Conservation (phyloP, 2,329 filamentous ascomycete genomes). For the Albophoma yamanashiensis region DNA sequence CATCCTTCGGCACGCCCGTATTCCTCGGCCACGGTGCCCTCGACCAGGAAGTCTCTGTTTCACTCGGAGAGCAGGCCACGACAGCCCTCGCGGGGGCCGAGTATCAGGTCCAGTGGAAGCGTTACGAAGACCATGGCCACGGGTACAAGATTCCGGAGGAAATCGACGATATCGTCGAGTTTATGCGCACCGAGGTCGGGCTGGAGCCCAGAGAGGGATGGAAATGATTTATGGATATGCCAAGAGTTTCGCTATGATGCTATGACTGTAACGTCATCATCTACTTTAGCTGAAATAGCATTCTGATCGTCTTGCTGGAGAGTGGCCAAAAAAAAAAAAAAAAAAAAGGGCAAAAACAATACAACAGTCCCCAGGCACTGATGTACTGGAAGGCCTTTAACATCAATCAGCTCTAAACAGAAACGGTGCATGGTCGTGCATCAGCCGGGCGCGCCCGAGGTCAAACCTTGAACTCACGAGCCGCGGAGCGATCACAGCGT, state of each 20-base stretch:
- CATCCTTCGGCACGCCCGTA: slow-evolving; percentile 20
- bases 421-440: too few relatives aligned
- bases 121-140: slow-evolving; percentile 30
- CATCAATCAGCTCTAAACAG: too few relatives aligned
- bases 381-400: too few relatives aligned
- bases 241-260: neutral
- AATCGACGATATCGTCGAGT: slow-evolving; percentile 29
- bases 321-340: too few relatives aligned
- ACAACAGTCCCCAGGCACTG: too few relatives aligned
- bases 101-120: slow-evolving; percentile 14
- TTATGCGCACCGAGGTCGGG: slow-evolving; percentile 10
- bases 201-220: neutral
- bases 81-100: slow-evolving; percentile 16
- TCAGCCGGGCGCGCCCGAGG: too few relatives aligned
- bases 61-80: slow-evolving; percentile 19
- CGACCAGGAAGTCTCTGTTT: slow-evolving; percentile 23
- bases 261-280: too few relatives aligned
- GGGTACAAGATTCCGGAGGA: slow-evolving; percentile 37
- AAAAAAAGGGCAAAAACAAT: too few relatives aligned
- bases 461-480: slow-evolving; percentile 17
- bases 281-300: too few relatives aligned
- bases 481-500: neutral
- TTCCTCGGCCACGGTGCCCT: slow-evolving; percentile 32
- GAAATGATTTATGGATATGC: neutral
- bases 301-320: too few relatives aligned